Base-by-base conservation (phyloP, 2,329 filamentous ascomycete species). In the Trichophyton simii region DNA sequence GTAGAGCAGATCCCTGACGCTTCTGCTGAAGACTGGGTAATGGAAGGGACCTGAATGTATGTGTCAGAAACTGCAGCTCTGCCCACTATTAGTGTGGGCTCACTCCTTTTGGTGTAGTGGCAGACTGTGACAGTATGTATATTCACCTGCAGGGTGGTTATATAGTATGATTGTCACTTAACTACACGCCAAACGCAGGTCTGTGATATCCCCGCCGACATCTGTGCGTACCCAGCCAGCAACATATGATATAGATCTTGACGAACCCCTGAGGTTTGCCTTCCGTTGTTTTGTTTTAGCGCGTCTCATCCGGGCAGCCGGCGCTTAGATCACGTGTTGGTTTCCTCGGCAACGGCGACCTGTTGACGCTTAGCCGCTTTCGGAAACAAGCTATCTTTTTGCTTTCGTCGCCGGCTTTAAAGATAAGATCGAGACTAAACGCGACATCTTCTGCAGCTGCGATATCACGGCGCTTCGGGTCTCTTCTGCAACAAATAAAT, bases 301-400 rank as follows among this genome's bases (percentile, higher is more conserved):
- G 18, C 25, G 18, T 3, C 28, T 18, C 15, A 31, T 15, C 18
- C n/a, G 15, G 3, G 11, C 4, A 15, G n/a, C 20, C 34, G 57
- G 55, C 57, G 57, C 57, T 28, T 42, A 38, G 3, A 22, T 48
- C 44, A 48, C 44, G 44, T 48, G 58, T 0, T 1, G 6, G 44
- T 46, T 46, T 25, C 58, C 42, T 38, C 52, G 34, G 52, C 52
- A 57, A 57, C 52, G 18, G 52, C 25, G 34, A 18, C 48, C 11
- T 60, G 59, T 60, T 60, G 22, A 55, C 48, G 34, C 44, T 34
- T 60, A 36, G 44, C 48, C 59, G 44, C 48, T 60, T 60, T 55
- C 22, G 48, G 59, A 9, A 60, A 38, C 9, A 3, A 57, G 59
- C 59, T 60, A 38, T 18, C 44, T 22, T 38, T 54, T 48, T 25